Conservation (phyloP, 2,329 filamentous ascomycete genomes). For the Pseudocercospora ulei region DNA sequence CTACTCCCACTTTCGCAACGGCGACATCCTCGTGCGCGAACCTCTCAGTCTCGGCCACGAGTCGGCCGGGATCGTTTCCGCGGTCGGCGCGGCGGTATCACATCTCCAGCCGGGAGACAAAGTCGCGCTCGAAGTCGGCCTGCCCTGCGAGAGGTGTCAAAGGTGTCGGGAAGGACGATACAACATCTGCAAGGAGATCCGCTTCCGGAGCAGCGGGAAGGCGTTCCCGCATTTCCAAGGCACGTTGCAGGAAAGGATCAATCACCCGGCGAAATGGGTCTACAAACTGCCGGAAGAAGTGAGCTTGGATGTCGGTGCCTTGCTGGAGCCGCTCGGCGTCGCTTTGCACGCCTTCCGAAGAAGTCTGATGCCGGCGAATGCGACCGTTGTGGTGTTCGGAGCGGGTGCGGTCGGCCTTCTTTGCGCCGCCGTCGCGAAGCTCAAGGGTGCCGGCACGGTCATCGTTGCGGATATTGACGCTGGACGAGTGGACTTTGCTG, state of each 20-base stretch:
- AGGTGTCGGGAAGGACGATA: constrained; percentile 50
- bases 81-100: constrained; percentile 49
- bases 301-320: constrained; percentile 48
- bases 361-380: constrained; percentile 41
- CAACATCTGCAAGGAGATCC: constrained; percentile 53
- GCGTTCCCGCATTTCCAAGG: constrained; percentile 54
- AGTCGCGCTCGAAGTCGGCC: constrained; percentile 84
- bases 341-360: constrained; percentile 51
- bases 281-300: constrained; percentile 48
- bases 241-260: constrained; percentile 54
- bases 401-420: constrained; percentile 53
- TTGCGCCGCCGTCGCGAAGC: constrained; percentile 49
- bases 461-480: constrained; percentile 54
- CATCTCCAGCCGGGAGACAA: constrained; percentile 63
- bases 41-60: constrained; percentile 73
- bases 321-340: constrained; percentile 53
- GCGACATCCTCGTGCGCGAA: constrained; percentile 69
- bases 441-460: constrained; percentile 47
- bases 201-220: constrained; percentile 52
- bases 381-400: constrained; percentile 50
- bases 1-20: constrained; percentile 78
- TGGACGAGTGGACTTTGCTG: constrained; percentile 48
- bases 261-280: constrained; percentile 53
- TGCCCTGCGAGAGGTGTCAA: constrained; percentile 61
- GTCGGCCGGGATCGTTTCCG: constrained; percentile 68